phyloP scores from a whole-genome alignment of 2,329 filamentous ascomycete species.

The Aspergillus calidoustus region DNA sequence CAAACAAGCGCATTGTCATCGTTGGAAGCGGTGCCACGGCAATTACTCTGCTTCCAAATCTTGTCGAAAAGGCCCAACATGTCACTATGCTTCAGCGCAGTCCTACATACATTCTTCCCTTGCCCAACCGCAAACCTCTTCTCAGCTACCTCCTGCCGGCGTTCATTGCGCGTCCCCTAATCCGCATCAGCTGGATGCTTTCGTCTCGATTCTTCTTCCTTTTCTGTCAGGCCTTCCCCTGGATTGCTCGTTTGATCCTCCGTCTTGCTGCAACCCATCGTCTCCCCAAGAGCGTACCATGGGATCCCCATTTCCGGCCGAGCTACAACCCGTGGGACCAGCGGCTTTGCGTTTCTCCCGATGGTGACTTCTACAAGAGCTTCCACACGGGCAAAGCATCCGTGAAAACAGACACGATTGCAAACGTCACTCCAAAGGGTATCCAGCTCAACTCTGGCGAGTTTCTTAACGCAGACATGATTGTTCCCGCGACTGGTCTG shows the following conservation, averaged over 20 bases:
- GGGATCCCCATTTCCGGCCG: constrained; percentile 68
- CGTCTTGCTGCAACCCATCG: constrained; percentile 50
- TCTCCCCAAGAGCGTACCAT: constrained; percentile 59
- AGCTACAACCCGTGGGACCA: constrained; percentile 73
- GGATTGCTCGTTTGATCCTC: constrained; percentile 54
- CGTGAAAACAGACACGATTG: constrained; percentile 61
- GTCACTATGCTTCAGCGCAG: constrained; percentile 84
- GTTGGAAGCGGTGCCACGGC: constrained; percentile 81
- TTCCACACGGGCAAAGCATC: constrained; percentile 56
- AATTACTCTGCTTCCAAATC: constrained; percentile 72
- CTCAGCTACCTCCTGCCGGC: constrained; percentile 42
- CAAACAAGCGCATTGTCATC: constrained; percentile 69
- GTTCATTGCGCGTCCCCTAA: constrained; percentile 33
- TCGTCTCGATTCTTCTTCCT: constrained; percentile 57
- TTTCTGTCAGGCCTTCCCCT: constrained; percentile 60
- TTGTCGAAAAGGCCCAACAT: constrained; percentile 66
- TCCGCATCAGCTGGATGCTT: constrained; percentile 55
- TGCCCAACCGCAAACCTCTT: constrained; percentile 44
- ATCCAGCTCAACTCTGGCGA: constrained; percentile 55
- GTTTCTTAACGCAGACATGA: constrained; percentile 46
- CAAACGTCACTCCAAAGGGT: constrained; percentile 53
- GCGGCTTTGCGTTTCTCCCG: constrained; percentile 71
- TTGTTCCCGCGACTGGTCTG: constrained; percentile 52
- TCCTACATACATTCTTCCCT: constrained; percentile 70
- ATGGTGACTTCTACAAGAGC: constrained; percentile 62